Evolutionary conservation across 345 rosid species (phyloP).

Genomic region (Mallotus nudiflorus): DNA sequence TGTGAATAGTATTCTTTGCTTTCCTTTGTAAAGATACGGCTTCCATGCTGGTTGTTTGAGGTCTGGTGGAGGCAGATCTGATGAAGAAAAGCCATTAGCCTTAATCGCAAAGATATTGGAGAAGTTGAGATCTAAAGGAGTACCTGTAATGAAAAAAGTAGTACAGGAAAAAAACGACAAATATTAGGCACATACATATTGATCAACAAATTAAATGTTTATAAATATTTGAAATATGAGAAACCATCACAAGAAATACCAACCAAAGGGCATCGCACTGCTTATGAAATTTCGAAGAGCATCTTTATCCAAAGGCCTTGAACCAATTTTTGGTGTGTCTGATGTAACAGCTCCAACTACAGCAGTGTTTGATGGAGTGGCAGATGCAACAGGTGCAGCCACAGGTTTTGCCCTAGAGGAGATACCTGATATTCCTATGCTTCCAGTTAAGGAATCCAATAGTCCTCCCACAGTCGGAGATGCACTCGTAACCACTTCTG

Average conservation of each 20-base stretch:
- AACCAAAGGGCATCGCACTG: constrained; percentile 90
- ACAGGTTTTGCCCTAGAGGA: constrained; percentile 83
- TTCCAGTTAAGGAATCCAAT: constrained; percentile 95
- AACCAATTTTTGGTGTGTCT: constrained; percentile 74
- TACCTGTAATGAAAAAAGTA: constrained; percentile 44
- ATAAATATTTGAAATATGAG: constrained; percentile 27
- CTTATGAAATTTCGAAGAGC: constrained; percentile 67
- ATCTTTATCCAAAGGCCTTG: constrained; percentile 82
- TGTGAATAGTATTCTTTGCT: constrained; percentile 75
- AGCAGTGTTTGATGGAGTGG: constrained; percentile 50
- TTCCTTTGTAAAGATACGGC: constrained; percentile 89
- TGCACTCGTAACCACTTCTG: constrained; percentile 73
- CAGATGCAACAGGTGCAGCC: constrained; percentile 74
- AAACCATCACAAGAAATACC: constrained; percentile 42
- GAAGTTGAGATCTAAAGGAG: constrained; percentile 80
- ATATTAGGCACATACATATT: constrained; percentile 15
- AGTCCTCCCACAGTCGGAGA: constrained; percentile 87
- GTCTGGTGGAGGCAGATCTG: constrained; percentile 75
- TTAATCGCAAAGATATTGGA: constrained; percentile 62
- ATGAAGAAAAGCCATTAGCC: constrained; percentile 75
- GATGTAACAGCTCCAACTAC: constrained; percentile 47
- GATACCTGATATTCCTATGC: constrained; percentile 79
- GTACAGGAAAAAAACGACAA: constrained; percentile 1
- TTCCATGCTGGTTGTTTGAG: constrained; percentile 95
- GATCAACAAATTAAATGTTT: constrained; percentile 8